A percentile compares a stretch with the other conserved stretches of the same genome.
Evolutionary conservation across 2,329 filamentous ascomycete species (phyloP).

Genomic region (Microcera coccophila): DNA sequence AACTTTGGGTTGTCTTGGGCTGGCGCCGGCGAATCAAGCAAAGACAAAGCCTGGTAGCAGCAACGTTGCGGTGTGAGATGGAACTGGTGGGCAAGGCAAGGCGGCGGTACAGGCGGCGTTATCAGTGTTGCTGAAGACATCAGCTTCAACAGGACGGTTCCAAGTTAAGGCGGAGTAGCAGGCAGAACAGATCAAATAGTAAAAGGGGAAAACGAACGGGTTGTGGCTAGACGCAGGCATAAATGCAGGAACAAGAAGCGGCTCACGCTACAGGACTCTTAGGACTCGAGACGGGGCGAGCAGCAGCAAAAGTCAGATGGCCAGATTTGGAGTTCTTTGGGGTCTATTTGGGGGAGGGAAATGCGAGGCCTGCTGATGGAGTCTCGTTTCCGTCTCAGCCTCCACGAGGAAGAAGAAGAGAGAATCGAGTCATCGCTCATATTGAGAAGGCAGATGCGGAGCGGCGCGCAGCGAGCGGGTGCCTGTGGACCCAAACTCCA

Average conservation of each 20-base stretch:
- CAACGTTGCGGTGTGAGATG: not conserved
- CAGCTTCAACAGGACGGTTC: not conserved
- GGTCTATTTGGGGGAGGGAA: conserved; percentile 23
- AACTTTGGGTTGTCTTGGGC: not conserved
- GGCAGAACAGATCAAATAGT: not conserved
- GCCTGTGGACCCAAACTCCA: conserved; percentile 4
- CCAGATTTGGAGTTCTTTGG: conserved; percentile 21
- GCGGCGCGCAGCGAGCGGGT: conserved; percentile 26
- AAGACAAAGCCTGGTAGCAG: no score
- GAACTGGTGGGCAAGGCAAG: not conserved
- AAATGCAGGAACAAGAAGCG: conserved; percentile 26
- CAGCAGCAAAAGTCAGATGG: conserved; percentile 15
- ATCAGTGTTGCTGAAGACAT: not conserved
- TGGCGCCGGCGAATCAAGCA: not conserved
- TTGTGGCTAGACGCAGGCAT: conserved; percentile 14
- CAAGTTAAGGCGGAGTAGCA: not conserved
- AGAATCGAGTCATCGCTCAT: conserved; percentile 23
- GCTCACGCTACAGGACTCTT: not conserved
- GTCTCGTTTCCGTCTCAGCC: conserved; percentile 35
- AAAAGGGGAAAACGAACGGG: not conserved
- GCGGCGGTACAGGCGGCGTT: not conserved
- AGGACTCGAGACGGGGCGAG: conserved; percentile 1
- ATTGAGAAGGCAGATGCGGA: conserved; percentile 12
- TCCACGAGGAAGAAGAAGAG: conserved; percentile 28
- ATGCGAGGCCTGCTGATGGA: conserved; percentile 38